Base-by-base conservation (phyloP, 768 basidiomycete species). In the Dentipellis sp. region DNA sequence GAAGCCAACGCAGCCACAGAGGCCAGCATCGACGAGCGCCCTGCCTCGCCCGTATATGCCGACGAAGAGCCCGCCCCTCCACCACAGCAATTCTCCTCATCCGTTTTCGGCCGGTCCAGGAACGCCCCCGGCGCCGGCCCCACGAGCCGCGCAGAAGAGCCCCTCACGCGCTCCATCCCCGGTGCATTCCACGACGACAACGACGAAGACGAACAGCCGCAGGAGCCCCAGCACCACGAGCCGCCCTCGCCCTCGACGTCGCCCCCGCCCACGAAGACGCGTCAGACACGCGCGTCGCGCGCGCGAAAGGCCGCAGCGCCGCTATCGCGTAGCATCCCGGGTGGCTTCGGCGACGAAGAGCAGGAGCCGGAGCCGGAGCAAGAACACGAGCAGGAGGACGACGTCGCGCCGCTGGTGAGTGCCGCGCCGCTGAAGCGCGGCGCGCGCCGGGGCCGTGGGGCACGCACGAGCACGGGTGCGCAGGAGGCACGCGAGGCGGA, bases 391-490 rank as follows among this genome's bases (percentile, higher is more conserved):
- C 52, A 60, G 29, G 61, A 57, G 29, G 61, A 62, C n/a, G 56
- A 55, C 23, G 56, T 62, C 1, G 55, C 61, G 7, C 61, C 61
- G 1, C 61, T 62, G 11, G 56, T 55, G 1, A 52, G 49, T 1
- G 58, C 57, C 35, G 54, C 55, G 5, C 21, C 55, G 11, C 58
- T 53, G n/a, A 62, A 62, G 48, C 59, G 61, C n/a, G 11, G 53
- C 16, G 38, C 54, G 21, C 59, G 61, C 10, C 47, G 42, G 35
- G 35, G 6, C 16, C 50, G 59, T 12, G 50, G 14, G 50, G 34
- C 52, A 38, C 23, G 42, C 23, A 52, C 56, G 38, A 49, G 59
- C 10, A 23, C 61, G 4, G 49, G 38, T 38, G 51, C 54, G 10
- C 22, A 19, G 5, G 59, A 57, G 10, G 60, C 16, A 8, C 58